Evolutionary conservation across 257 asterid genomes (phyloP), one percentile per base, ranked within the genome.

Genomic region (Phtheirospermum japonicum): DNA sequence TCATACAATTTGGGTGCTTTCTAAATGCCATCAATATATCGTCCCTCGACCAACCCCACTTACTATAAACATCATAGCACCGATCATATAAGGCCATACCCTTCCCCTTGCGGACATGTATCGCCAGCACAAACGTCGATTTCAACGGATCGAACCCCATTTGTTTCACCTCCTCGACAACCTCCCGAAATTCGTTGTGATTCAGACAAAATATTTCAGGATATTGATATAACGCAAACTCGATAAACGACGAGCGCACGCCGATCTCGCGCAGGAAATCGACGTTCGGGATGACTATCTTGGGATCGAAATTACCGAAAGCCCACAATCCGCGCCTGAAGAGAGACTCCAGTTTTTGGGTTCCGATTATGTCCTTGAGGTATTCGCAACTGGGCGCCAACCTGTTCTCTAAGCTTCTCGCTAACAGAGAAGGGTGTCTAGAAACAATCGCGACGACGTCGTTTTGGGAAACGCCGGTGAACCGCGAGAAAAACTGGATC

Each of bases 1-100:
- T 42, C 77, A 71, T 71, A 10, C 77, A 76, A 12, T 9, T 5
- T 4, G 81, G 81, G 28, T 71, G 57, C 42, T 10, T 60, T 11
- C 6, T 4, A 45, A 76, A 71, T 0, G 75, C 81, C 18, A 13
- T 0, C 2, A 2, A 9, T 6, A 71, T 61, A 7, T 76, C 75
- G 7, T 49, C 12, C 28, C 71, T 16, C n/a, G 58, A 52, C 58
- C 58, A 52, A 19, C 58, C 58, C 58, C 58, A 52, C 19, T 23
- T 11, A 9, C 34, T 26, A 42, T 71, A 76, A 39, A 61, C 31
- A 7, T 53, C 42, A 23, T 52, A 52, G 58, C 34, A 52, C n/a
- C 9, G 9, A 23, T 52, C 33, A 7, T 32, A 23, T 23, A 26
- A 4, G 9, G 40, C 69, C 33, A 4, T 36, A 4, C 71, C 10